Evolutionary conservation across 2,329 filamentous ascomycete genomes (phyloP).

Genomic region (Myotisia sp.): DNA sequence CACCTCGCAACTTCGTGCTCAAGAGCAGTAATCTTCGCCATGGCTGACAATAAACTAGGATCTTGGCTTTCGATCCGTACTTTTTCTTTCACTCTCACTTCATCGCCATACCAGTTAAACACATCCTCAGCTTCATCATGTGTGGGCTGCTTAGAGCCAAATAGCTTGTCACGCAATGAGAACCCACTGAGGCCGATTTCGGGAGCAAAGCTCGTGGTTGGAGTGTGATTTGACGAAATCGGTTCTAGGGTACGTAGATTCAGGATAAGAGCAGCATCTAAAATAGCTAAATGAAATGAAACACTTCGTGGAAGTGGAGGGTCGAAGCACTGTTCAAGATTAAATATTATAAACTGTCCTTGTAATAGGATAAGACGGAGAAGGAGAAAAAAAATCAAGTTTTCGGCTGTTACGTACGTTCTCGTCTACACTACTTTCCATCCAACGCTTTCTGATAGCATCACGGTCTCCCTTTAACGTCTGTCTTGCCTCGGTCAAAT

Average conservation of each 20-base stretch:
- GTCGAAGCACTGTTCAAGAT: slow-evolving; percentile 32
- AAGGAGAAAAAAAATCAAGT: background rate
- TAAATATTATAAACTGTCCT: background rate
- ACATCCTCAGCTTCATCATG: slow-evolving; percentile 69
- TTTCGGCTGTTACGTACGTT: too few species aligned
- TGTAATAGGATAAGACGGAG: background rate
- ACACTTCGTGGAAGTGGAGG: slow-evolving; percentile 51
- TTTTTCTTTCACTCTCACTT: slow-evolving; percentile 81
- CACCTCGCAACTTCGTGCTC: slow-evolving; percentile 58
- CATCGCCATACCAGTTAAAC: slow-evolving; percentile 54
- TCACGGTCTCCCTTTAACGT: slow-evolving; percentile 43
- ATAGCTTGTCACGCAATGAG: slow-evolving; percentile 43
- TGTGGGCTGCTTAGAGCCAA: slow-evolving; percentile 40
- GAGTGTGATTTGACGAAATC: slow-evolving; percentile 43
- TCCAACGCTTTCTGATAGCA: slow-evolving; percentile 40
- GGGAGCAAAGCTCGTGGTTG: slow-evolving; percentile 49
- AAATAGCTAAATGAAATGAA: slow-evolving; percentile 57
- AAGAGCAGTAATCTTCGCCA: slow-evolving; percentile 68
- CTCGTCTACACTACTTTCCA: slow-evolving; percentile 40
- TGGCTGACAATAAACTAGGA: slow-evolving; percentile 67
- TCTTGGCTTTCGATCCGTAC: slow-evolving; percentile 79
- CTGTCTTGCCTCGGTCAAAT: slow-evolving; percentile 46
- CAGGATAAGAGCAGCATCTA: slow-evolving; percentile 56
- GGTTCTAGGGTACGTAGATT: slow-evolving; percentile 57
- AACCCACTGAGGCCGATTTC: slow-evolving; percentile 49